Conservation (phyloP, 108 stramenopile genomes). For the Nannochloropsis granulata region DNA sequence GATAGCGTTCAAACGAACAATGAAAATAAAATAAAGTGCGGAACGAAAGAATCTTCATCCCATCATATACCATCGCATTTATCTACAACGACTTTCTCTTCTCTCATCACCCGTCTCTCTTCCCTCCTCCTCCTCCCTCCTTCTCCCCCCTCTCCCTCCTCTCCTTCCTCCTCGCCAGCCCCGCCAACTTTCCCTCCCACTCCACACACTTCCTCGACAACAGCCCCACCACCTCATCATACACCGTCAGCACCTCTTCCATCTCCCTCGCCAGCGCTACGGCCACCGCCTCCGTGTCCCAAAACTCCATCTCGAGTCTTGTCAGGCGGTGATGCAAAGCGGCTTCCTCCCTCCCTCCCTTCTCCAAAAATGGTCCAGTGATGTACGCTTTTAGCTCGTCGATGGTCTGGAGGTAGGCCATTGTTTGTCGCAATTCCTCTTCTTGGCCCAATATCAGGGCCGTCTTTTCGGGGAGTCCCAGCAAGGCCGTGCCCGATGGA, state of each 20-base stretch:
- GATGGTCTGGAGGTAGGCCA: not conserved
- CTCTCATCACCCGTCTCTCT: no score
- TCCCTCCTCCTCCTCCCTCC: not conserved
- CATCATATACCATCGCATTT: no score
- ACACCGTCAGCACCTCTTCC: not conserved
- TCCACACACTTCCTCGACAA: not conserved
- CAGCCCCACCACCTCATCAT: not conserved
- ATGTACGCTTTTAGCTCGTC: not conserved
- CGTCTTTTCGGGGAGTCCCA: not conserved
- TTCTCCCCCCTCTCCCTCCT: not conserved
- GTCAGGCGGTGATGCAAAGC: not conserved
- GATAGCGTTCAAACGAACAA: no score
- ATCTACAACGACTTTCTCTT: no score
- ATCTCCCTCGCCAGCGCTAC: not conserved
- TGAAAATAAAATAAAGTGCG: no score
- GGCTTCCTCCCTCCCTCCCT: not conserved
- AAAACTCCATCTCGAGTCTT: not conserved
- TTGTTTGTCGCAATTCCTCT: not conserved
- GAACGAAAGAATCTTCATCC: no score
- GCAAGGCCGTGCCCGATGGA: not conserved
- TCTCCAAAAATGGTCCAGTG: not conserved
- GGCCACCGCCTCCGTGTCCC: not conserved
- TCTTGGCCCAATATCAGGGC: not conserved
- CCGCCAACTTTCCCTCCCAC: not conserved
- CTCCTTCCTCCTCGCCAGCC: not conserved